Conservation (phyloP, 192 early-diverging fungal species). For the Backusella macrospora region DNA sequence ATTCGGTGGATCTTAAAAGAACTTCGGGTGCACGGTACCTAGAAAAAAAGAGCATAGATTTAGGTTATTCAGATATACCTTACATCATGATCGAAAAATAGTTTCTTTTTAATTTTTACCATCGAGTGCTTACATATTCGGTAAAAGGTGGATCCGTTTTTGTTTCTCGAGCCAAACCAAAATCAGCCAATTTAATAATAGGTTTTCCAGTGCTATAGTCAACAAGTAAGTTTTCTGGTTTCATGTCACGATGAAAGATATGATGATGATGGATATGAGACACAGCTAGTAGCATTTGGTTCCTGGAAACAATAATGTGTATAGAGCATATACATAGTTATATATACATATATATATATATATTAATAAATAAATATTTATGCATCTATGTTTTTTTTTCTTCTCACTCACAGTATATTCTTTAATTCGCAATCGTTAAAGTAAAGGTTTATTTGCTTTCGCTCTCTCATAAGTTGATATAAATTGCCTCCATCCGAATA, state of each 20-base stretch:
- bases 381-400: too few species aligned
- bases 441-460: slow-evolving; percentile 55
- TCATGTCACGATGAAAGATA: slow-evolving; percentile 86
- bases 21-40: slow-evolving; percentile 90
- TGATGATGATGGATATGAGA: slow-evolving; percentile 89
- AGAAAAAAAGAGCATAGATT: neutral
- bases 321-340: slow-evolving; percentile 1
- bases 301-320: slow-evolving; percentile 46
- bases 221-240: slow-evolving; percentile 70
- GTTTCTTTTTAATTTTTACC: slow-evolving; percentile 48
- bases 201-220: slow-evolving; percentile 49
- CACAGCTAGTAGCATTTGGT: slow-evolving; percentile 85
- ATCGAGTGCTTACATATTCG: slow-evolving; percentile 96
- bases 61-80: too few species aligned
- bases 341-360: neutral
- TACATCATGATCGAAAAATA: too few species aligned
- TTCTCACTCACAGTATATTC: slow-evolving; percentile 71
- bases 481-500: slow-evolving; percentile 90
- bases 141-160: slow-evolving; percentile 89
- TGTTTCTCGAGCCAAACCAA: slow-evolving; percentile 85
- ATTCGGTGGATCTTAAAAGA: slow-evolving; percentile 77
- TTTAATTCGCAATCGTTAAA: slow-evolving; percentile 71
- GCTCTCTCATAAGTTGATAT: slow-evolving; percentile 84
- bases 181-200: slow-evolving; percentile 67
- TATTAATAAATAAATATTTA: neutral